Conservation (phyloP, 139 green algal species). For the Monoraphidium neglectum region DNA sequence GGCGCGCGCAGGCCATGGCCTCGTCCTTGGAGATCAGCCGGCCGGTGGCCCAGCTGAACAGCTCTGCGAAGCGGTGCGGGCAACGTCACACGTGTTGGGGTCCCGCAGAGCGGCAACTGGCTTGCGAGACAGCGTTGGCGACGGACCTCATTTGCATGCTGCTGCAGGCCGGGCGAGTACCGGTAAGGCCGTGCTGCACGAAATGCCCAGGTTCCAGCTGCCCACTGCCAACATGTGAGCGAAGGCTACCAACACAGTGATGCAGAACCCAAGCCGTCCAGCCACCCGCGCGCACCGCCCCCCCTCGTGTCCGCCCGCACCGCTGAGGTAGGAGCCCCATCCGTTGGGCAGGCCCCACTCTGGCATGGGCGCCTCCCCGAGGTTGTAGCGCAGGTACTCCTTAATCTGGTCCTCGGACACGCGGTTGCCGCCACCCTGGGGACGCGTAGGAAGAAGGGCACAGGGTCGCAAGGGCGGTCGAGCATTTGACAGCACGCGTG, state of each 20-base stretch:
- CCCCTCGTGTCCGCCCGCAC: slow-evolving; percentile 30
- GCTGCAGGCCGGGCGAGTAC: too few relatives aligned
- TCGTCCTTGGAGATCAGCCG: slow-evolving; percentile 56
- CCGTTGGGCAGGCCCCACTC: slow-evolving; percentile 75
- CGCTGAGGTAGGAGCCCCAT: slow-evolving; percentile 74
- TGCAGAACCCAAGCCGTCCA: not conserved
- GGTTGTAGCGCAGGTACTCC: slow-evolving; percentile 67
- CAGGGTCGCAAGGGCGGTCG: too few relatives aligned
- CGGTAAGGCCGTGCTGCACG: too few relatives aligned
- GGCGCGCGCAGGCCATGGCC: slow-evolving; percentile 68
- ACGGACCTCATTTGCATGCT: too few relatives aligned
- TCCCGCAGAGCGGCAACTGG: too few relatives aligned
- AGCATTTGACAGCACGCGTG: too few relatives aligned
- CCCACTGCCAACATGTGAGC: too few relatives aligned
- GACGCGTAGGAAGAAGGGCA: too few relatives aligned
- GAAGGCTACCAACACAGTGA: too few relatives aligned
- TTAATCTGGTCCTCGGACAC: slow-evolving; percentile 83
- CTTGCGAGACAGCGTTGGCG: too few relatives aligned
- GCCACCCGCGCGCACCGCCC: not conserved
- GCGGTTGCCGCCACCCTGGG: slow-evolving; percentile 70
- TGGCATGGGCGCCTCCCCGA: slow-evolving; percentile 71
- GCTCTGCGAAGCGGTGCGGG: slow-evolving; percentile 39
- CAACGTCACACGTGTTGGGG: too few relatives aligned
- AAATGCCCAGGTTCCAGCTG: too few relatives aligned
- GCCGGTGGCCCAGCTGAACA: slow-evolving; percentile 70